Base-by-base conservation (phyloP, 305 asterid species). In the Nicotiana rustica region DNA sequence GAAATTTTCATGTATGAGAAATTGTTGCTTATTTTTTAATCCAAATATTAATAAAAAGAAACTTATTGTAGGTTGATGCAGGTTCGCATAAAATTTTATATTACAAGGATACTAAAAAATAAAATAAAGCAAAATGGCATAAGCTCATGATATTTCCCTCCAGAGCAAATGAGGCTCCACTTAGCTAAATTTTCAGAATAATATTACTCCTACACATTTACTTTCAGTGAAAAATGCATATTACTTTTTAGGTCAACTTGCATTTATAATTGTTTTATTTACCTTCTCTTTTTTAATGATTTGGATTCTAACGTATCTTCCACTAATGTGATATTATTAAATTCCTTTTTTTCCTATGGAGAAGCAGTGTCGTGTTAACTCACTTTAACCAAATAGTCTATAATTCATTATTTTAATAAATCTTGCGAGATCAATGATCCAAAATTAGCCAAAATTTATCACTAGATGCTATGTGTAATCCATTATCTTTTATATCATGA, bases 311-410 rank as follows among this genome's bases (percentile, higher is more conserved):
- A 84, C 61, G 73, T 82, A 78, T 47, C 73, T 67, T 31, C 89
- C 85, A 84, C 84, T 84, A 83, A 82, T 41, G 18, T 10, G 12
- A 47, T 61, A 19, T 33, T 19, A 19, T 59, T 59, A 59, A 59
- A 59, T 17, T n/a, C 10, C n/a, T 52, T 21, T 56, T 78, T 56
- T 21, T 2, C n/a, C 15, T 59, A 36, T 19, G 61, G 5, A 35
- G 17, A 21, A 3, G 49, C n/a, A 52, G 68, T 86, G 79, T 65
- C 77, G 83, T 85, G 86, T 83, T n/a, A 49, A 73, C 64, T 25
- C 52, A 73, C 21, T 1, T 47, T 38, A 21, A 73, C 62, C 49
- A 73, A 70, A 0, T 47, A 49, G 44, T 49, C 41, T 49, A 73
- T 25, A 49, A 49, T 73, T 73, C 56, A 78, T 69, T 84, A 65